Conservation (phyloP, 805 yeast genomes). For the Yarrowia osloensis region DNA sequence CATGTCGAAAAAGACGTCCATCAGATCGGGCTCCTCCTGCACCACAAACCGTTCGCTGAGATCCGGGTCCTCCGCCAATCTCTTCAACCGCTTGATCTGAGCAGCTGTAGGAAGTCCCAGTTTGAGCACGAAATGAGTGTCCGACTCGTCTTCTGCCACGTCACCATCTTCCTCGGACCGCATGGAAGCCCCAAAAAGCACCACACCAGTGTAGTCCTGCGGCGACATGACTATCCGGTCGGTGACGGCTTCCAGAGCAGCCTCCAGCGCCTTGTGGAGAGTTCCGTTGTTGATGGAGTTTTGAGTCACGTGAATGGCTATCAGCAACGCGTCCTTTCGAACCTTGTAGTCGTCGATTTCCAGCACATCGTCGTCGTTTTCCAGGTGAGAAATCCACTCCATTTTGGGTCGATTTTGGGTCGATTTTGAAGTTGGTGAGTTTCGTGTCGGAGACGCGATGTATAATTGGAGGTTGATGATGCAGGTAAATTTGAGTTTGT, state of each 20-base stretch:
- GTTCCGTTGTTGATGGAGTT: slow-evolving; percentile 32
- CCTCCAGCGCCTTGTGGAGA: slow-evolving; percentile 46
- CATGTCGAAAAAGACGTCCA: slow-evolving; percentile 52
- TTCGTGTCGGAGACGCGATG: not conserved
- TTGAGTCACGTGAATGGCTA: slow-evolving; percentile 43
- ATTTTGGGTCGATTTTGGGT: too few species aligned
- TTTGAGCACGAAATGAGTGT: slow-evolving; percentile 33
- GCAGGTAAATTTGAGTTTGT: slow-evolving; percentile 12
- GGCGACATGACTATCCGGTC: slow-evolving; percentile 67
- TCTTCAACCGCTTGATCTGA: slow-evolving; percentile 33
- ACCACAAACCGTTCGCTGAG: not conserved
- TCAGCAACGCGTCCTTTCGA: slow-evolving; percentile 43
- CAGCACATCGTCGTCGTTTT: slow-evolving; percentile 28
- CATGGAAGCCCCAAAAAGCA: slow-evolving; percentile 48
- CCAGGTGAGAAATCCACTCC: slow-evolving; percentile 7
- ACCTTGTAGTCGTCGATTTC: slow-evolving; percentile 34
- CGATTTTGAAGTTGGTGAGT: too few species aligned
- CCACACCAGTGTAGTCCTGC: slow-evolving; percentile 73
- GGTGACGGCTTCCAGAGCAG: slow-evolving; percentile 63
- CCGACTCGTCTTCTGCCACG: slow-evolving; percentile 46
- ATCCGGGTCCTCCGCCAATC: slow-evolving; percentile 34
- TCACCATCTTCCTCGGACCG: slow-evolving; percentile 46
- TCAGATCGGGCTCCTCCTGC: slow-evolving; percentile 37
- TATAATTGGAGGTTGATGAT: not conserved
- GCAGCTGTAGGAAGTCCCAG: slow-evolving; percentile 35